These are phyloP conservation scores for Phycomyces nitens DNA, from an alignment of 192 early-diverging fungal species.

Conservation along the genomic window DNA sequence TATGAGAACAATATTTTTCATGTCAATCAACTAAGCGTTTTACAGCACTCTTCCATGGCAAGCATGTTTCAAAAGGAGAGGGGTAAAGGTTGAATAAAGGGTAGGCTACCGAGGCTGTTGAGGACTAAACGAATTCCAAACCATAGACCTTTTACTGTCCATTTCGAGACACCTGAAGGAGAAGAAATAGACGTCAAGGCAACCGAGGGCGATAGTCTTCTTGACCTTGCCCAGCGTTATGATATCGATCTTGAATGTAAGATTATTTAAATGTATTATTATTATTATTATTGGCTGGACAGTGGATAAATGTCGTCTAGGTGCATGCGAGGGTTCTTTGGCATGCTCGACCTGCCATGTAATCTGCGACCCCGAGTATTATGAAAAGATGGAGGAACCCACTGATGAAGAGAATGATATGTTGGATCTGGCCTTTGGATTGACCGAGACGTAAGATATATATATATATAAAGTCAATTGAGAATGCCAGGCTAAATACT, in stretches of 20 bases:
- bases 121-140: background rate
- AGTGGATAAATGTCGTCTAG: slow-evolving; percentile 30
- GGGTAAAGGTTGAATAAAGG: slow-evolving; percentile 15
- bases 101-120: background rate
- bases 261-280: no score
- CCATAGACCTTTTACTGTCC: slow-evolving; percentile 56
- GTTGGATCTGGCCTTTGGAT: slow-evolving; percentile 94
- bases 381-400: slow-evolving; percentile 85
- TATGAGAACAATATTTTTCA: slow-evolving; percentile 6
- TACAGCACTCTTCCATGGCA: slow-evolving; percentile 32
- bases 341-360: slow-evolving; percentile 97
- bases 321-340: slow-evolving; percentile 93
- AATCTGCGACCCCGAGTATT: slow-evolving; percentile 77
- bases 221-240: slow-evolving; percentile 89
- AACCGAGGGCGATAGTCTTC: slow-evolving; percentile 80
- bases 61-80: slow-evolving; percentile 25
- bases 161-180: slow-evolving; percentile 83
- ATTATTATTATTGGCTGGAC: background rate
- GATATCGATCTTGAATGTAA: slow-evolving; percentile 92
- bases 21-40: no score
- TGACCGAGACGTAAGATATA: slow-evolving; percentile 85
- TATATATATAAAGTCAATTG: no score
- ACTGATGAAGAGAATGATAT: slow-evolving; percentile 98
- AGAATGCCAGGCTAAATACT: no score
- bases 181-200: slow-evolving; percentile 72